These are phyloP conservation scores for Elsinoe fawcettii DNA, from an alignment of 2,329 filamentous ascomycete species.

Conservation along the genomic window DNA sequence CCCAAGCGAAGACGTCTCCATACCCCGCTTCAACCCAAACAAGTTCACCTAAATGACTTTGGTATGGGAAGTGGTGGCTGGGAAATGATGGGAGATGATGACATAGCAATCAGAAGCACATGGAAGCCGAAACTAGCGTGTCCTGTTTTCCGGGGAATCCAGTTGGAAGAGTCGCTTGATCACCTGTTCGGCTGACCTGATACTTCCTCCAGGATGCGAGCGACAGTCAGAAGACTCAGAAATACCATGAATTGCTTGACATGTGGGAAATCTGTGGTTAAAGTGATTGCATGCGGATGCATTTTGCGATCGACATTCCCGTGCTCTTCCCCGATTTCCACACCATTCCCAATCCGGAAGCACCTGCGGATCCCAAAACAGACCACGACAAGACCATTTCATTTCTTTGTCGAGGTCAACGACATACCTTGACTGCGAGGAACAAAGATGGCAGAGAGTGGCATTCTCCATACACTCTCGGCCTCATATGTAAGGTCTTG, in stretches of 20 bases:
- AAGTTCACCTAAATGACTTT: neutral
- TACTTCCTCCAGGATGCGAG: neutral
- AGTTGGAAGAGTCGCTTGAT: neutral
- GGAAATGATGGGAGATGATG: conserved; percentile 13
- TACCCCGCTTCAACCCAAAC: conserved; percentile 4
- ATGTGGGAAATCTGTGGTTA: neutral
- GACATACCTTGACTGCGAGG: neutral
- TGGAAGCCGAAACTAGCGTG: conserved; percentile 11
- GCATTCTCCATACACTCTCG: neutral
- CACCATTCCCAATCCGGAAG: neutral
- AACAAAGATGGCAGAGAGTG: neutral
- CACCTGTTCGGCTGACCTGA: neutral
- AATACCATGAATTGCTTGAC: neutral
- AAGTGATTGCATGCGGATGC: conserved; percentile 9
- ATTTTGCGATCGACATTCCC: neutral
- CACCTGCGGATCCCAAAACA: neutral
- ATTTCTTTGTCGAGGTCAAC: neutral
- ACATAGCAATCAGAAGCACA: conserved; percentile 15
- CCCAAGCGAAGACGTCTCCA: neutral
- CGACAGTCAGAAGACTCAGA: neutral
- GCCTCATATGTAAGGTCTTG: neutral
- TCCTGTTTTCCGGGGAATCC: neutral
- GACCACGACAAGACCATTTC: neutral
- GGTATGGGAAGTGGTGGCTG: conserved; percentile 11
- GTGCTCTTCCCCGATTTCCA: neutral